Evolutionary conservation across 305 asterid species (phyloP).

Genomic region (Fraxinus paxiana): DNA sequence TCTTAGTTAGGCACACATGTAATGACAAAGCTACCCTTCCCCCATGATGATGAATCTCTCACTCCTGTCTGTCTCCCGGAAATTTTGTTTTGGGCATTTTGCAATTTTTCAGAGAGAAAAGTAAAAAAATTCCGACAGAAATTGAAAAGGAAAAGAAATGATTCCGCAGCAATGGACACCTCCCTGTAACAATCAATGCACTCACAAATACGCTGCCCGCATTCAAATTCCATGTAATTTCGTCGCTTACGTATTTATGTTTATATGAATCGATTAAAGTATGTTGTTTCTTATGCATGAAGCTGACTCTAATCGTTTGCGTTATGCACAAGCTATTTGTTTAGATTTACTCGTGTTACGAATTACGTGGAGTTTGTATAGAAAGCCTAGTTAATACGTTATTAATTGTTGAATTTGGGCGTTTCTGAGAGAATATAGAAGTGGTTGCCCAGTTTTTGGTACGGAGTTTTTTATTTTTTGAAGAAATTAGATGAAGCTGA

Average conservation of each 20-base stretch:
- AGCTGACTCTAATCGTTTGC: background rate
- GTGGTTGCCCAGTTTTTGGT: background rate
- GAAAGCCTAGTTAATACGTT: background rate
- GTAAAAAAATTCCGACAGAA: background rate
- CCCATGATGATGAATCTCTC: background rate
- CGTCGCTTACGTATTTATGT: background rate
- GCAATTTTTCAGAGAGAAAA: background rate
- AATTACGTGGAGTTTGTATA: background rate
- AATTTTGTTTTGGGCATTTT: background rate
- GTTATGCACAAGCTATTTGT: background rate
- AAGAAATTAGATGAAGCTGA: background rate
- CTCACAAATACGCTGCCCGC: slow-evolving; percentile 56
- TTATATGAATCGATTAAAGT: background rate
- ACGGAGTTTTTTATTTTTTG: background rate
- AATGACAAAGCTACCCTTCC: background rate
- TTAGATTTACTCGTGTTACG: background rate
- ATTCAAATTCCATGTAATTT: slow-evolving; percentile 66
- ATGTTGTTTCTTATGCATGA: background rate
- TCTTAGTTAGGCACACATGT: background rate
- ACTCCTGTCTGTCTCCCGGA: background rate
- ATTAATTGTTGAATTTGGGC: background rate
- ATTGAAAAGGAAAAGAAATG: slow-evolving; percentile 27
- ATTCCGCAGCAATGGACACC: slow-evolving; percentile 62
- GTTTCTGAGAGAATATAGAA: background rate
- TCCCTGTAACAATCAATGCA: slow-evolving; percentile 69